Evolutionary conservation across 257 asterid species (phyloP), one percentile per base, ranked within the genome.

Genomic region (Echium plantagineum): DNA sequence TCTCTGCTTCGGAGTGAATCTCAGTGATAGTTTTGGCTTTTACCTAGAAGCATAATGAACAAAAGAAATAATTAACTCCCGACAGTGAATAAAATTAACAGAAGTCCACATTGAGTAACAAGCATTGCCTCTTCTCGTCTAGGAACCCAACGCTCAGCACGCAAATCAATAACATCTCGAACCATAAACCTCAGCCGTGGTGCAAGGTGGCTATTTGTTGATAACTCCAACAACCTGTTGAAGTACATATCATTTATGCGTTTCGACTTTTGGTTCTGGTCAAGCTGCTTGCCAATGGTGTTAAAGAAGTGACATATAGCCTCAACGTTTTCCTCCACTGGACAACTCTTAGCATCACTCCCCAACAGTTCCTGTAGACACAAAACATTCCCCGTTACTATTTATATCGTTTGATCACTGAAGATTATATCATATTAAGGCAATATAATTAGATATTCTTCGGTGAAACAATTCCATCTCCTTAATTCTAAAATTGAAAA

Each of bases 271-370:
- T 9, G 51, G 52, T 13, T 8, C 26, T 58, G 51, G 20, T 58
- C 62, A n/a, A 58, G 62, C 24, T 58, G 62, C 51, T 58, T 58
- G 20, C 62, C 62, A 17, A 58, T 58, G 18, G 62, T 58, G 46
- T 30, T 31, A 31, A 58, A 58, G 26, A 58, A 30, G 15, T 58
- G 62, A 58, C 62, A 58, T 30, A 58, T 28, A 6, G 62, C 62
- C 62, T 58, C 62, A 6, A 58, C 62, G 18, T 58, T 58, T 32
- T 58, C 62, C 51, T 58, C 62, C 15, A 22, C 62, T 30, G 62
- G 52, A 28, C 62, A 58, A 30, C 17, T 28, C 21, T 19, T 30
- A 21, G 22, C 15, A 20, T 58, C 62, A 7, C 15, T 47, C 15
- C 62, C 62, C 26, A 30, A 32, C 17, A 58, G 62, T 31, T 58